Conservation (phyloP, 2,329 filamentous ascomycete genomes). For the Drechslerella dactyloides region DNA sequence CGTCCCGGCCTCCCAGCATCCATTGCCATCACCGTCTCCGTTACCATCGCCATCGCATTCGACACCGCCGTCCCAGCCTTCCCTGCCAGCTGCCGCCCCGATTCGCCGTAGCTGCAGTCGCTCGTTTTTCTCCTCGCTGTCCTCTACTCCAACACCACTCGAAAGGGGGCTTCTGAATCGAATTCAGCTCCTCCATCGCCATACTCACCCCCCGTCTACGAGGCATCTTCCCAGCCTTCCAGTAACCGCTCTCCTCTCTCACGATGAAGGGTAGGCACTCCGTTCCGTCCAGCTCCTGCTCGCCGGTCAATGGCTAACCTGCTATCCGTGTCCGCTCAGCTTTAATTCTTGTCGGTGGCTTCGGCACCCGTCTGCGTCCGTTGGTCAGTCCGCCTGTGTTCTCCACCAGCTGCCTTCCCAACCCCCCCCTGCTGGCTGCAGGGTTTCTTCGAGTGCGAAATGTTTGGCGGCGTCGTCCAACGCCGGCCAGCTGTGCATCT, state of each 20-base stretch:
- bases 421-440: conserved; percentile 9
- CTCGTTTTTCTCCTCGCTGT: conserved; percentile 25
- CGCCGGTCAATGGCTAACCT: conserved; percentile 10
- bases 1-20: no score
- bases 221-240: conserved; percentile 21
- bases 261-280: conserved; percentile 41
- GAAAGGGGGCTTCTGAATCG: conserved; percentile 22
- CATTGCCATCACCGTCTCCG: neutral
- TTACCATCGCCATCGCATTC: neutral
- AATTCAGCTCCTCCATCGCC: conserved; percentile 20
- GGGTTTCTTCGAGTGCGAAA: conserved; percentile 1
- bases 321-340: conserved; percentile 63
- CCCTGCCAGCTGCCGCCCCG: neutral
- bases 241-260: conserved; percentile 2
- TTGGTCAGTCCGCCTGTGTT: conserved; percentile 68
- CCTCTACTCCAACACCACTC: neutral
- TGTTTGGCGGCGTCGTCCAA: neutral
- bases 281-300: neutral
- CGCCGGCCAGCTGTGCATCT: neutral
- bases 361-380: conserved; percentile 95
- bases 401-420: conserved; percentile 31
- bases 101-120: conserved; percentile 13
- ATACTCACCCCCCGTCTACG: conserved; percentile 13
- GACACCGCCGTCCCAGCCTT: neutral
- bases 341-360: conserved; percentile 98